Conservation (phyloP, 2,329 filamentous ascomycete genomes). For the Domatiomyces globalis region DNA sequence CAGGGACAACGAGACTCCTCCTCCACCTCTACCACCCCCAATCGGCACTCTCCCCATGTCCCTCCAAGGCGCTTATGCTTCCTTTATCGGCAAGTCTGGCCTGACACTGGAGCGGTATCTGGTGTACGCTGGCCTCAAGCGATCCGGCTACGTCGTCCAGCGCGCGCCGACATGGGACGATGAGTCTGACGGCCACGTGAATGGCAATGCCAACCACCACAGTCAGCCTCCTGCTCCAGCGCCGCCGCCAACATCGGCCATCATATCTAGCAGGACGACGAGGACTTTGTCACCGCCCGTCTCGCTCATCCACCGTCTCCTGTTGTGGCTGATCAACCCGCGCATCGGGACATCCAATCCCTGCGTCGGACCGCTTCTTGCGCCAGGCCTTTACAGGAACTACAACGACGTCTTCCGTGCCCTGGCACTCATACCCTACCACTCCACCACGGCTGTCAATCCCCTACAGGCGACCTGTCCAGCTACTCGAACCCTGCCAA, state of each 20-base stretch:
- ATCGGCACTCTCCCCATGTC: slow-evolving; percentile 63
- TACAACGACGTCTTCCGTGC: slow-evolving; percentile 61
- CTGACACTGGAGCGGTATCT: slow-evolving; percentile 66
- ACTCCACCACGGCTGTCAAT: slow-evolving; percentile 32
- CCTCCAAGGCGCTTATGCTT: slow-evolving; percentile 76
- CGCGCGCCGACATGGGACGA: slow-evolving; percentile 48
- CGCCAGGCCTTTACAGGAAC: slow-evolving; percentile 50
- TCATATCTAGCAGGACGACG: background rate
- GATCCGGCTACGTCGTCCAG: slow-evolving; percentile 67
- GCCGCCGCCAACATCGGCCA: background rate
- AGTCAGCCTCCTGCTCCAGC: background rate
- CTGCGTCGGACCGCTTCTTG: slow-evolving; percentile 43
- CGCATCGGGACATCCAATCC: slow-evolving; percentile 9
- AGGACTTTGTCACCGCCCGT: background rate
- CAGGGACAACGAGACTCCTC: too few relatives aligned
- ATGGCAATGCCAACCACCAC: slow-evolving; percentile 3
- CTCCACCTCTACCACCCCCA: background rate
- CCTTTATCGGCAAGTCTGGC: slow-evolving; percentile 56
- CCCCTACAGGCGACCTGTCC: slow-evolving; percentile 28
- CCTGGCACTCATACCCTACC: slow-evolving; percentile 57
- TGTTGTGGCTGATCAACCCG: slow-evolving; percentile 31
- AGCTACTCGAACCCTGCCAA: slow-evolving; percentile 13
- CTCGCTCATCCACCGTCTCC: slow-evolving; percentile 40
- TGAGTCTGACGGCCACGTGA: slow-evolving; percentile 9
- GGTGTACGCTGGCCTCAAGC: slow-evolving; percentile 73